A percentile compares a stretch with the other conserved stretches of the same genome.
phyloP scores from a whole-genome alignment of 495 filamentous ascomycete genomes.

The Penicillium soppii region DNA sequence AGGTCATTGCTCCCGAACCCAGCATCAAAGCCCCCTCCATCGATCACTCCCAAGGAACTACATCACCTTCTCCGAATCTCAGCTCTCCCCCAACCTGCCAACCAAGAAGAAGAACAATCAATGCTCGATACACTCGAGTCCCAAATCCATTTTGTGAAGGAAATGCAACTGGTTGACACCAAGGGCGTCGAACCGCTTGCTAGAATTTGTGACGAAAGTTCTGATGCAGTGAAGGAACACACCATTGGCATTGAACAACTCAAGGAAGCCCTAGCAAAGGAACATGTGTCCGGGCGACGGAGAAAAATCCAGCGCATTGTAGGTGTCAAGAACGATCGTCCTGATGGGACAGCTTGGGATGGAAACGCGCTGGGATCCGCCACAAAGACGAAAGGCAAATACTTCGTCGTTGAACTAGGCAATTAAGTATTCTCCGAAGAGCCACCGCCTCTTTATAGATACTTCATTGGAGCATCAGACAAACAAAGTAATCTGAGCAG shows the following conservation, averaged over 20 bases:
- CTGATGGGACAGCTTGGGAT: conserved; percentile 45
- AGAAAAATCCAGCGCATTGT: conserved; percentile 43
- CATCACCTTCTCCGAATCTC: conserved; percentile 88
- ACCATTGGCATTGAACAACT: conserved; percentile 53
- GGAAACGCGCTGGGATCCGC: conserved; percentile 72
- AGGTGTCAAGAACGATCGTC: conserved; percentile 26
- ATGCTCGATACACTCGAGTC: conserved; percentile 75
- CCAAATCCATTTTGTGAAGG: conserved; percentile 85
- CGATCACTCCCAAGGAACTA: conserved; percentile 57
- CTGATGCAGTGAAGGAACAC: conserved; percentile 49
- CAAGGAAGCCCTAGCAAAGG: conserved; percentile 51
- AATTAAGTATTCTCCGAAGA: conserved; percentile 9
- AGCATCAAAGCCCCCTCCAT: conserved; percentile 25
- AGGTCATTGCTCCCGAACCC: conserved; percentile 65
- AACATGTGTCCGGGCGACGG: conserved; percentile 52
- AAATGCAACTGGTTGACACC: conserved; percentile 80
- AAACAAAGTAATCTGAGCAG: background rate
- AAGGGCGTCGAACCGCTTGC: conserved; percentile 66
- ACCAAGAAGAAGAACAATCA: conserved; percentile 51
- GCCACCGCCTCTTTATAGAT: too few relatives aligned
- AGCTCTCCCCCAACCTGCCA: conserved; percentile 72
- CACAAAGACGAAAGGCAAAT: conserved; percentile 64
- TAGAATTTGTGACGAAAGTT: conserved; percentile 79
- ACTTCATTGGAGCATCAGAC: too few relatives aligned
- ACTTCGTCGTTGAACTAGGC: conserved; percentile 75